Evolutionary conservation across 352 stramenopile species (phyloP), one percentile per base, ranked within the genome.

Genomic region (Elongisporangium undulatum): DNA sequence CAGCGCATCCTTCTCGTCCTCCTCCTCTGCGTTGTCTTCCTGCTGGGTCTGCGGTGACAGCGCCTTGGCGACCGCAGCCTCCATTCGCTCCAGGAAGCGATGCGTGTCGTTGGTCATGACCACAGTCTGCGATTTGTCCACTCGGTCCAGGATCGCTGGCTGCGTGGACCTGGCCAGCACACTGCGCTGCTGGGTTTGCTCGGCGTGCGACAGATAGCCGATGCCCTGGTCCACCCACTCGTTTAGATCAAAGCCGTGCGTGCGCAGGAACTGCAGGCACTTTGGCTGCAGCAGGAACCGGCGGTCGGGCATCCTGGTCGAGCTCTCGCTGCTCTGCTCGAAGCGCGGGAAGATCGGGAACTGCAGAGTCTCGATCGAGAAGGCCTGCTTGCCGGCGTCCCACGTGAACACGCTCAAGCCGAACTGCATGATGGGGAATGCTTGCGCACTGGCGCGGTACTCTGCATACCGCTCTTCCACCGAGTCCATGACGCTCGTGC

Each of bases 181-280:
- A 4, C 49, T 55, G 34, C 61, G 58, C 10, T 56, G 61, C 55
- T 66, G 49, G 15, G 26, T 62, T 56, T 90, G 81, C 52, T 90
- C 83, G 3, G 56, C 38, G 49, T 90, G 82, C 3, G 81, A 91
- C 38, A 93, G 64, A 58, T 91, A 86, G 3, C 76, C 71, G 49
- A 93, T 79, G 23, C 83, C 83, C 20, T 74, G 59, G 67, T 93
- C 83, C 39, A 93, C 79, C 83, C 83, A 93, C 5, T 56, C 54
- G 63, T 93, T 93, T 15, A 93, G 62, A 56, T 93, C 83, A 58
- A 93, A 93, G 21, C 83, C 83, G 51, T 93, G 83, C 48, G 75
- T 69, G 26, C 82, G 83, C 39, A 91, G 82, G 60, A 87, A 93
- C 61, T 87, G 77, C 8, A 93, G 58, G 59, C 81, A 93, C 63